Conservation (phyloP, 805 yeast genomes). For the Jamesozyma spencerorum region DNA sequence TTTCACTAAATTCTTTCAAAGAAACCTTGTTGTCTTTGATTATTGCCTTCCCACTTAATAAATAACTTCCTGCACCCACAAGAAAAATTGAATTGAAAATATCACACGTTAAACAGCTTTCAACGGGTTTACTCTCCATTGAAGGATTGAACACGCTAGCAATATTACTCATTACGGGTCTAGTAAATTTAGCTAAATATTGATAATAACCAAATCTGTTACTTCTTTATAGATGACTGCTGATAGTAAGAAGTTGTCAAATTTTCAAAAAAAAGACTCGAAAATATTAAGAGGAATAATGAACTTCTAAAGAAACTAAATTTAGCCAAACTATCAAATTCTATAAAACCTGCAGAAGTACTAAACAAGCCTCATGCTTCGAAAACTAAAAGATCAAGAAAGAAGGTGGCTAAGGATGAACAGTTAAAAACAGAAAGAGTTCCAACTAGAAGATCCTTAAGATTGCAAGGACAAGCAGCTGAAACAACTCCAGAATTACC, state of each 20-base stretch:
- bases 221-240: not conserved
- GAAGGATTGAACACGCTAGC: conserved; percentile 40
- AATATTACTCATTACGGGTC: conserved; percentile 33
- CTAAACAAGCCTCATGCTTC: conserved; percentile 13
- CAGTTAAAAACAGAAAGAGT: conserved; percentile 19
- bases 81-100: conserved; percentile 52
- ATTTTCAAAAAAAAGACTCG: conserved; percentile 65
- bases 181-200: too few species aligned
- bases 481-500: conserved; percentile 1
- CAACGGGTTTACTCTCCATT: conserved; percentile 2
- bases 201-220: not conserved
- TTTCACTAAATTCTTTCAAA: conserved; percentile 27
- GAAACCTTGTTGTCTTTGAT: conserved; percentile 36
- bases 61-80: conserved; percentile 53
- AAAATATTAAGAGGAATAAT: conserved; percentile 75
- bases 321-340: conserved; percentile 25
- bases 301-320: conserved; percentile 64
- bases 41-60: conserved; percentile 49
- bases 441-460: conserved; percentile 68
- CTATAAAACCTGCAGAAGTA: conserved; percentile 13
- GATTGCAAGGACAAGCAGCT: conserved; percentile 66
- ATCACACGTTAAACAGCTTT: conserved; percentile 61
- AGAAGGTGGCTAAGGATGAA: conserved; percentile 7
- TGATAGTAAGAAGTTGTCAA: conserved; percentile 33
- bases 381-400: not conserved